phyloP scores from a whole-genome alignment of 805 yeast species.

The Torulaspora indica region DNA sequence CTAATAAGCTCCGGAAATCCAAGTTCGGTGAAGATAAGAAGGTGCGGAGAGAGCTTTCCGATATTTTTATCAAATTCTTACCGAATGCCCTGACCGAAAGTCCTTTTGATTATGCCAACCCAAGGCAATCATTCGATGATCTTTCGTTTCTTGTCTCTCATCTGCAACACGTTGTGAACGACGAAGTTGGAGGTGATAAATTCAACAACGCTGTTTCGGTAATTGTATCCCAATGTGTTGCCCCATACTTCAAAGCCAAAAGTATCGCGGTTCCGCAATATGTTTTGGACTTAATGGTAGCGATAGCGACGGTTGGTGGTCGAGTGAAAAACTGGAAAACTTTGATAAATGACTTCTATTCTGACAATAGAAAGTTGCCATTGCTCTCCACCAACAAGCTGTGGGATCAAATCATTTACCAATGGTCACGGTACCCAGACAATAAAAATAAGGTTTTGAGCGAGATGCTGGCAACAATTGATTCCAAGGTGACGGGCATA shows the following conservation, averaged over 20 bases:
- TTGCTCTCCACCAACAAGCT: conserved; percentile 16
- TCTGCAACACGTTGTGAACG: conserved; percentile 24
- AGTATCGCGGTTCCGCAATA: conserved; percentile 38
- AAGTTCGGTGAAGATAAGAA: conserved; percentile 60
- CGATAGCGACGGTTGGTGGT: conserved; percentile 27
- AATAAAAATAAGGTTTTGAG: conserved; percentile 50
- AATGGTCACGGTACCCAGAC: conserved; percentile 53
- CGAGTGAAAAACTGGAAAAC: conserved; percentile 58
- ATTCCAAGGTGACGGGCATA: conserved; percentile 42
- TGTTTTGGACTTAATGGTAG: conserved; percentile 44
- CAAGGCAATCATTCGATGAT: conserved; percentile 11
- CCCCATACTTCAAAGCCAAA: conserved; percentile 50
- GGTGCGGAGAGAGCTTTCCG: conserved; percentile 51
- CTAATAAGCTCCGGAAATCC: conserved; percentile 52
- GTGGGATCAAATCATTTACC: conserved; percentile 54
- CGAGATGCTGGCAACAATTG: conserved; percentile 28
- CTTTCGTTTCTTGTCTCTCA: conserved; percentile 19
- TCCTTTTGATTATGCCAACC: conserved; percentile 19
- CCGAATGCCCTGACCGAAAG: conserved; percentile 31
- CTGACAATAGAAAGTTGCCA: conserved; percentile 41
- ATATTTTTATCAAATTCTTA: conserved; percentile 39
- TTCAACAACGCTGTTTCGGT: conserved; percentile 45
- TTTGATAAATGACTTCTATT: conserved; percentile 57
- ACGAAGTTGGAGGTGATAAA: conserved; percentile 46
- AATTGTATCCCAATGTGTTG: conserved; percentile 49